Conservation (phyloP, 495 filamentous ascomycete genomes). For the Penicillium lividum region DNA sequence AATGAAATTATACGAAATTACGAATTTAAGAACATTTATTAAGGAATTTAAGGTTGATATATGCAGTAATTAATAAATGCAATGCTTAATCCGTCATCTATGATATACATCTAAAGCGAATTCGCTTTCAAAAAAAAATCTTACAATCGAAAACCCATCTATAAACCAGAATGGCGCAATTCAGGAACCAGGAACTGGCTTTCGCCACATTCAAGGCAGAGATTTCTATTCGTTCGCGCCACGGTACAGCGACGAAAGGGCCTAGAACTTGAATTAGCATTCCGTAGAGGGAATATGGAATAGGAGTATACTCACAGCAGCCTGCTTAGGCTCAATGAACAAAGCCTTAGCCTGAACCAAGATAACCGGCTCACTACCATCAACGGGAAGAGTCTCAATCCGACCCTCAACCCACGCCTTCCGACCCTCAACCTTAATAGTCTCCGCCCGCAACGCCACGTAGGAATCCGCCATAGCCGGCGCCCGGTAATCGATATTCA, state of each 20-base stretch:
- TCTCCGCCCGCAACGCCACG: conserved; percentile 77
- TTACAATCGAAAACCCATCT: background rate
- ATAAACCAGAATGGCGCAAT: conserved; percentile 1
- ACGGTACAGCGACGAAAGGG: conserved; percentile 34
- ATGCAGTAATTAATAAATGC: background rate
- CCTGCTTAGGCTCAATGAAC: conserved; percentile 87
- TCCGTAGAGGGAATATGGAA: background rate
- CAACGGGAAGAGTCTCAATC: conserved; percentile 76
- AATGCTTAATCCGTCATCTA: background rate
- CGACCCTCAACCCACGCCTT: conserved; percentile 96
- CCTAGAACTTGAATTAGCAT: conserved; percentile 26
- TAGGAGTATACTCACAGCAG: conserved; percentile 59
- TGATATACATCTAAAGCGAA: conserved; percentile 3
- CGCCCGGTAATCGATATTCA: conserved; percentile 85
- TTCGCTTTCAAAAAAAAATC: background rate
- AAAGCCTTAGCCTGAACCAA: conserved; percentile 79
- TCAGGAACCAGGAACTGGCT: conserved; percentile 27
- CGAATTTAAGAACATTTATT: background rate
- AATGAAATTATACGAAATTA: background rate
- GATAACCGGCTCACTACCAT: conserved; percentile 61
- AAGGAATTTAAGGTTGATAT: background rate
- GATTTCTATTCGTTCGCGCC: conserved; percentile 25
- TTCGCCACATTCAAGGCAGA: conserved; percentile 9
- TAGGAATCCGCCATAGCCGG: conserved; percentile 77
- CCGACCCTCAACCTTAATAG: conserved; percentile 84